Evolutionary conservation across 441 rosid genomes (phyloP).

Genomic region (Populus hybrid): DNA sequence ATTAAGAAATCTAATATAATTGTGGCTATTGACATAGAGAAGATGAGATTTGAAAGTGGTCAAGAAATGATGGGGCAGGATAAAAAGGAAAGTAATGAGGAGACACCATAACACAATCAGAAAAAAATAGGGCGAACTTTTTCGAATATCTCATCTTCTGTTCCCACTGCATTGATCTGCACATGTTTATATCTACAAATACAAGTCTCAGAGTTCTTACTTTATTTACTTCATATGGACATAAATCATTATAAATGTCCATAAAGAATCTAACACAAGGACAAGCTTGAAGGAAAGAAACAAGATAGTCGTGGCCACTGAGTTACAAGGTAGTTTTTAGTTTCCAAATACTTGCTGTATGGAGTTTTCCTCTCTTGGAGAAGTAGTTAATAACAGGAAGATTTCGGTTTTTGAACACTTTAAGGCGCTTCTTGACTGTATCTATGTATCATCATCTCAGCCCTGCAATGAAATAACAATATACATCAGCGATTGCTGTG

Average conservation of each 20-base stretch:
- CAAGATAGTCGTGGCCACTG: not conserved
- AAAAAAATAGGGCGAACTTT: slow-evolving; percentile 60
- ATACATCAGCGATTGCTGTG: slow-evolving; percentile 3
- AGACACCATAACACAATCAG: slow-evolving; percentile 46
- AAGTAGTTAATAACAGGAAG: slow-evolving; percentile 77
- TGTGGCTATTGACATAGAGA: not conserved
- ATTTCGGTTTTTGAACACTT: slow-evolving; percentile 56
- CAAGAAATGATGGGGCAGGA: not conserved
- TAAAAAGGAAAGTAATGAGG: not conserved
- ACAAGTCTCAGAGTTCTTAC: not conserved
- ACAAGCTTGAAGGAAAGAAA: not conserved
- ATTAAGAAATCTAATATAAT: not conserved
- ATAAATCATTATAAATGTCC: not conserved
- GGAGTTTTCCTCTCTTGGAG: slow-evolving; percentile 70
- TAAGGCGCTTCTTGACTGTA: slow-evolving; percentile 72
- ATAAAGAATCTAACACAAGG: not conserved
- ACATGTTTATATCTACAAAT: slow-evolving; percentile 17
- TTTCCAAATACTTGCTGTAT: slow-evolving; percentile 39
- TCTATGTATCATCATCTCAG: slow-evolving; percentile 82
- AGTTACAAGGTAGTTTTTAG: not conserved
- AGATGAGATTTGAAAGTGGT: not conserved
- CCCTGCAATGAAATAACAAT: slow-evolving; percentile 48
- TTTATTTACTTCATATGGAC: not conserved
- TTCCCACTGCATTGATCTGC: slow-evolving; percentile 91
- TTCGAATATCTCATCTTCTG: slow-evolving; percentile 78